Conservation (phyloP, 2,329 filamentous ascomycete species). For the Acrodontium crateriforme region DNA sequence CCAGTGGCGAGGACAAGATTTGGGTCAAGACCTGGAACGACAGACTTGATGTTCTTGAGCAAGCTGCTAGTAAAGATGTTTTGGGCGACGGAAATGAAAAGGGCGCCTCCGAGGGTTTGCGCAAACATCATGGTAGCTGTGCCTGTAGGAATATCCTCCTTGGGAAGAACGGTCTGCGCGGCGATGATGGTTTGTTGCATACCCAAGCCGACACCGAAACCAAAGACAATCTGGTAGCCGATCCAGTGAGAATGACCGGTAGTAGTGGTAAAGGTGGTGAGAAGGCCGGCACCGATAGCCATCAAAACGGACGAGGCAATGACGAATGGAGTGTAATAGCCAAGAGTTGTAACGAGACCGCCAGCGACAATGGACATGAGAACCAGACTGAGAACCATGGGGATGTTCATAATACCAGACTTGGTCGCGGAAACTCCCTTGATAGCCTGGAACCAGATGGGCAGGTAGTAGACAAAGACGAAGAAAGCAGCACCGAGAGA, state of each 20-base stretch:
- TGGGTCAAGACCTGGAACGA: slow-evolving; percentile 30
- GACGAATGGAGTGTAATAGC: slow-evolving; percentile 39
- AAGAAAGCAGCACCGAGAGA: slow-evolving; percentile 32
- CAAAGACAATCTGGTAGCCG: slow-evolving; percentile 24
- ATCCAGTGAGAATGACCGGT: slow-evolving; percentile 26
- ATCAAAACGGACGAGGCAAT: slow-evolving; percentile 27
- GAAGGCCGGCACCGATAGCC: slow-evolving; percentile 32
- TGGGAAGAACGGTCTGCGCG: slow-evolving; percentile 31
- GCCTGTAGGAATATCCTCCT: slow-evolving; percentile 31
- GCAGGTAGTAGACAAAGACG: slow-evolving; percentile 27
- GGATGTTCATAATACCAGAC: slow-evolving; percentile 36
- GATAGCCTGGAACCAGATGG: slow-evolving; percentile 36
- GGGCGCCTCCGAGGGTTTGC: slow-evolving; percentile 34
- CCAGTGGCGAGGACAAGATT: slow-evolving; percentile 32
- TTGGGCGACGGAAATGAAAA: slow-evolving; percentile 36
- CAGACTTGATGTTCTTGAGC: slow-evolving; percentile 24
- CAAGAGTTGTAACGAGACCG: slow-evolving; percentile 25
- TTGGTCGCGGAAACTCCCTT: slow-evolving; percentile 32
- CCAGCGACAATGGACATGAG: slow-evolving; percentile 29
- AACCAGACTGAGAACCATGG: slow-evolving; percentile 32
- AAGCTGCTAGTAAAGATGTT: slow-evolving; percentile 38
- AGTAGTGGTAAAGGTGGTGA: slow-evolving; percentile 29
- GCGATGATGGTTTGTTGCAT: slow-evolving; percentile 36
- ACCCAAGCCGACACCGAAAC: slow-evolving; percentile 32
- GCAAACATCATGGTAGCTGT: slow-evolving; percentile 35